phyloP scores from a whole-genome alignment of 2,329 filamentous ascomycete species.

The Aaosphaeria arxii region DNA sequence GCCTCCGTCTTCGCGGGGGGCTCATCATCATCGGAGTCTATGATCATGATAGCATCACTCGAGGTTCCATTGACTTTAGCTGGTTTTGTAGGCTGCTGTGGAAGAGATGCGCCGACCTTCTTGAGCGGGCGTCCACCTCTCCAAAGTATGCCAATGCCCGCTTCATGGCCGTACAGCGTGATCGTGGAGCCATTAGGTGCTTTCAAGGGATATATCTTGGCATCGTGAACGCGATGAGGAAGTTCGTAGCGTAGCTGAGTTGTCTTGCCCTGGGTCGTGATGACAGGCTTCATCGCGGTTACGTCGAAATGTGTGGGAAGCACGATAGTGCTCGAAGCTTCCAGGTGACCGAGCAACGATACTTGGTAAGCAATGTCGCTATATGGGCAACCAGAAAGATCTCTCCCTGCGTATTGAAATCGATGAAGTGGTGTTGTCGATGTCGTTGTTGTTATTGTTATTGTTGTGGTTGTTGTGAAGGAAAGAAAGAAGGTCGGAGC shows the following conservation, averaged over 20 bases:
- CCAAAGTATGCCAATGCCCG: slow-evolving; percentile 59
- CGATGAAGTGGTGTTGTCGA: no score
- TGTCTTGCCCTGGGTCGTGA: slow-evolving; percentile 28
- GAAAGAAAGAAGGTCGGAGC: slow-evolving; percentile 9
- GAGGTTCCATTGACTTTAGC: slow-evolving; percentile 40
- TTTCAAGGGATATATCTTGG: slow-evolving; percentile 56
- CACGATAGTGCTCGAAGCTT: background rate
- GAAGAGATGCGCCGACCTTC: slow-evolving; percentile 16
- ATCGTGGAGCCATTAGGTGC: slow-evolving; percentile 62
- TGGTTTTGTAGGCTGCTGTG: slow-evolving; percentile 25
- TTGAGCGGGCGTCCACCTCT: slow-evolving; percentile 54
- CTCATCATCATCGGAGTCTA: slow-evolving; percentile 56
- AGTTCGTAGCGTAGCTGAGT: slow-evolving; percentile 52
- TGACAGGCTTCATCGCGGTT: slow-evolving; percentile 73
- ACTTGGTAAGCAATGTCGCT: background rate
- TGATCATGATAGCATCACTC: slow-evolving; percentile 52
- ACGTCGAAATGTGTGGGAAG: background rate
- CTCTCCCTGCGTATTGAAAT: no score
- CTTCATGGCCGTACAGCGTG: slow-evolving; percentile 58
- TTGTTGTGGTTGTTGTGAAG: background rate
- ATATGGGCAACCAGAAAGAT: no score
- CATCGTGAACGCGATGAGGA: slow-evolving; percentile 55
- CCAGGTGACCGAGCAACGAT: background rate
- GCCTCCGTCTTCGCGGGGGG: slow-evolving; percentile 16
- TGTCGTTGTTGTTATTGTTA: no score